These are phyloP conservation scores for Rhodotorula glutinis DNA, from an alignment of 1,284 basidiomycete species.

Conservation along the genomic window DNA sequence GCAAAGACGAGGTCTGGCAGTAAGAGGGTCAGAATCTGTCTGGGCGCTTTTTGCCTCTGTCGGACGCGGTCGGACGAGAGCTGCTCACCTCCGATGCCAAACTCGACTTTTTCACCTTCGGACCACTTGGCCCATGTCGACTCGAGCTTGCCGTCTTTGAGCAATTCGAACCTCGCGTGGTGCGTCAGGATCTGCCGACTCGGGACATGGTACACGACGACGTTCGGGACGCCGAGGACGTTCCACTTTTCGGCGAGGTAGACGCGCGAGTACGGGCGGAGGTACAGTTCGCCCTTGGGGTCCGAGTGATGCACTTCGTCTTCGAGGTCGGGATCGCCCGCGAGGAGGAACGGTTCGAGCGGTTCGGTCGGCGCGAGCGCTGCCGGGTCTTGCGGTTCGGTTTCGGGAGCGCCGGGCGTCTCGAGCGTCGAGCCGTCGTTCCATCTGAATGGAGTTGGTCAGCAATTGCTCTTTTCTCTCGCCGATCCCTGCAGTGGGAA, in stretches of 20 bases:
- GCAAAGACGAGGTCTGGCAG: constrained; percentile 26
- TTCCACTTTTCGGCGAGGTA: constrained; percentile 48
- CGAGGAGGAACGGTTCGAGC: constrained; percentile 48
- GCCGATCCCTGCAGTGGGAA: too few species aligned
- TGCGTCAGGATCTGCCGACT: constrained; percentile 44
- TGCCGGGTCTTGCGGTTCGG: constrained; percentile 7
- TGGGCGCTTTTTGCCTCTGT: too few species aligned
- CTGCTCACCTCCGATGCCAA: constrained; percentile 40
- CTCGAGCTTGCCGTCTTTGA: constrained; percentile 23
- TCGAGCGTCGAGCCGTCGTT: constrained; percentile 47
- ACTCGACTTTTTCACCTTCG: constrained; percentile 43
- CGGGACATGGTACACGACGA: constrained; percentile 47
- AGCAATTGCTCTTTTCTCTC: too few species aligned
- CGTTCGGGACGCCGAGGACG: constrained; percentile 44
- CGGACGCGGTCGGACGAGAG: too few species aligned
- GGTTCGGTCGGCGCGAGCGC: constrained; percentile 4
- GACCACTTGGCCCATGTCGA: constrained; percentile 46
- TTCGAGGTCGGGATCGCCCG: constrained; percentile 49
- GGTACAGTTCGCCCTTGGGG: constrained; percentile 45
- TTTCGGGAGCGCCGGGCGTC: not conserved
- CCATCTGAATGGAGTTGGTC: constrained; percentile 39
- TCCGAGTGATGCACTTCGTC: constrained; percentile 39
- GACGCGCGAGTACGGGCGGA: constrained; percentile 49
- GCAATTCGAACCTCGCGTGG: constrained; percentile 39
- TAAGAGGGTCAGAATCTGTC: not conserved